phyloP scores from a whole-genome alignment of 78 protist species.

The Guillardia theta region DNA sequence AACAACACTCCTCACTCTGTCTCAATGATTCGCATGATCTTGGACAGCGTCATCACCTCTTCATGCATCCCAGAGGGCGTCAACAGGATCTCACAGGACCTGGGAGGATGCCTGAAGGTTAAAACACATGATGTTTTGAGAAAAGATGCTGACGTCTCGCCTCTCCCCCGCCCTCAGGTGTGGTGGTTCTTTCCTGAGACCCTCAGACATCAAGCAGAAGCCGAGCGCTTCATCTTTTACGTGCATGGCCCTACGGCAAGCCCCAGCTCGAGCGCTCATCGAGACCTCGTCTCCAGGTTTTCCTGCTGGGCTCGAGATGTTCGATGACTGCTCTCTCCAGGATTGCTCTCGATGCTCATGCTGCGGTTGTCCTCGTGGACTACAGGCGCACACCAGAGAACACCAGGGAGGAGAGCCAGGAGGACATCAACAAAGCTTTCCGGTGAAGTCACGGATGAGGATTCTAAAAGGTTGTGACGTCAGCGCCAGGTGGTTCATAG shows the following conservation, averaged over 20 bases:
- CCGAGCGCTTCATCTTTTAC: not conserved
- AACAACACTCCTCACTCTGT: not conserved
- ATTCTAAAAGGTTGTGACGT: too few relatives aligned
- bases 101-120: not conserved
- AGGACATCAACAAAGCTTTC: too few relatives aligned
- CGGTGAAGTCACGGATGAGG: too few relatives aligned
- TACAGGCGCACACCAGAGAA: not conserved
- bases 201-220: not conserved
- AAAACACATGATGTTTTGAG: not conserved
- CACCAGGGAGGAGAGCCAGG: not conserved
- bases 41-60: not conserved
- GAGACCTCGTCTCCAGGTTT: not conserved
- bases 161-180: not conserved
- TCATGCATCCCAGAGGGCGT: not conserved
- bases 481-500: too few relatives aligned
- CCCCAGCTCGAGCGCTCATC: not conserved
- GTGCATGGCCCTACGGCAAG: not conserved
- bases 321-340: not conserved
- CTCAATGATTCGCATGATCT: not conserved
- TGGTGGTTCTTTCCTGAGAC: not conserved
- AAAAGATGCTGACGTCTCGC: not conserved
- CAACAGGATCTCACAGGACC: not conserved
- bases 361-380: not conserved
- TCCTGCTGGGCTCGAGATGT: not conserved
- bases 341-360: not conserved